Evolutionary conservation across 2,329 filamentous ascomycete genomes (phyloP).

Genomic region (Epichloe brachyelytri): DNA sequence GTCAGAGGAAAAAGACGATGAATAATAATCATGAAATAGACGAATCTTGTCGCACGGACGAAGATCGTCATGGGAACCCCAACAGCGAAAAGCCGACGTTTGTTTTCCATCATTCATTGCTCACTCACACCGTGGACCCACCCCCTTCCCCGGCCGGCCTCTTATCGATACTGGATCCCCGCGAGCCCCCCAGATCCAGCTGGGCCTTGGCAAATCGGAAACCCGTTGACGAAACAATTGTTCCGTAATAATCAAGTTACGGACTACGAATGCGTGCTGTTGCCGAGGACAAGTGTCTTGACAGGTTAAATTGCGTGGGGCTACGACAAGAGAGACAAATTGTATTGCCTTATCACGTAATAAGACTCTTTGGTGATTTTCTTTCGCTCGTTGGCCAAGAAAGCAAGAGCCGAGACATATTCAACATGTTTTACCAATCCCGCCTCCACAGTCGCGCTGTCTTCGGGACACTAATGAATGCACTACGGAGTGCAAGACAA

Average conservation of each 20-base stretch:
- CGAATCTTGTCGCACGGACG: not conserved
- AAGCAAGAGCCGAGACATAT: conserved; percentile 1
- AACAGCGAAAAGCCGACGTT: not conserved
- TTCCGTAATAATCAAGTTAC: not conserved
- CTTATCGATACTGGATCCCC: not conserved
- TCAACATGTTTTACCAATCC: not conserved
- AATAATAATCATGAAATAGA: too few relatives aligned
- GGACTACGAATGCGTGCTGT: not conserved
- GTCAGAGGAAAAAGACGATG: not conserved
- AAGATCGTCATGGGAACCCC: not conserved
- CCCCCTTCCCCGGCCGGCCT: not conserved
- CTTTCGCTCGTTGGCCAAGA: not conserved
- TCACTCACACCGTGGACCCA: not conserved
- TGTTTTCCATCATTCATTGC: not conserved
- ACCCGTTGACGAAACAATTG: not conserved
- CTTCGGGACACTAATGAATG: not conserved
- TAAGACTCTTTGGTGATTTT: not conserved
- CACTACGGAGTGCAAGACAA: not conserved
- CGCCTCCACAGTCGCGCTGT: not conserved
- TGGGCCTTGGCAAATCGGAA: not conserved
- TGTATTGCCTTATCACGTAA: not conserved
- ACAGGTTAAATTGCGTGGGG: not conserved
- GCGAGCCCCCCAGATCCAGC: not conserved
- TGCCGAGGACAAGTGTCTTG: not conserved
- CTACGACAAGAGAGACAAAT: not conserved